Conservation (phyloP, 208 protist species). For the Trypanosoma melophagium region DNA sequence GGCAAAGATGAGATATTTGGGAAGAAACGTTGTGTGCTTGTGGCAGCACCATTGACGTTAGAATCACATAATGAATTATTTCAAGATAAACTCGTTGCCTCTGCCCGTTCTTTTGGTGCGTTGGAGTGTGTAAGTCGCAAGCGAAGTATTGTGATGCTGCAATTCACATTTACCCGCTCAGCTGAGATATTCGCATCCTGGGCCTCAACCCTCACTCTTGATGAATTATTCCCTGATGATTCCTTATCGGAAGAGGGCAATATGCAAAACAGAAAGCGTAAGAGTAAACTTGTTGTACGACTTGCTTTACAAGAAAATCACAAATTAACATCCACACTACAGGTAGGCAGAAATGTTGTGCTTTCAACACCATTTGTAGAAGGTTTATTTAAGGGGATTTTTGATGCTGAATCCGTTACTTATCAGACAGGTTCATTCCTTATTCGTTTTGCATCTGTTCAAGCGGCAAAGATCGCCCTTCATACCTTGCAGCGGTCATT, state of each 20-base stretch:
- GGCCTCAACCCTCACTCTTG: conserved; percentile 25
- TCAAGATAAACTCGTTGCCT: conserved; percentile 20
- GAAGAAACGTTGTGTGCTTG: conserved; percentile 18
- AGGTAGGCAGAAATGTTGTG: conserved; percentile 55
- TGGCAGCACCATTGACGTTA: conserved; percentile 14
- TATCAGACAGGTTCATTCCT: conserved; percentile 49
- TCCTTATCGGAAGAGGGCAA: not conserved
- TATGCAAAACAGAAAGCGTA: not conserved
- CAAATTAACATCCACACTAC: conserved; percentile 27
- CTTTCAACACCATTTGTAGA: conserved; percentile 63
- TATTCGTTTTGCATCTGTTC: conserved; percentile 41
- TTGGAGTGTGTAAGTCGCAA: conserved; percentile 39
- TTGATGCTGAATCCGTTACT: conserved; percentile 41
- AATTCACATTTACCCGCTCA: conserved; percentile 56
- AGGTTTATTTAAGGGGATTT: conserved; percentile 61
- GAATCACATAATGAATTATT: conserved; percentile 23
- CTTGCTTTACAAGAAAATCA: conserved; percentile 42
- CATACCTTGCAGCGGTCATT: conserved; percentile 70
- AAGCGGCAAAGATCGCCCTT: conserved; percentile 42
- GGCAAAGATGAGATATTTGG: not conserved
- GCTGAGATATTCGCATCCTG: conserved; percentile 45
- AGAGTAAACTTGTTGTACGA: conserved; percentile 16
- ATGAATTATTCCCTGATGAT: conserved; percentile 12
- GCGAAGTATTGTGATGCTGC: conserved; percentile 45
- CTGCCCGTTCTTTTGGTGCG: conserved; percentile 55